Evolutionary conservation across 2,329 filamentous ascomycete genomes (phyloP), one percentile per base, ranked within the genome.

Genomic region (Penicillium sp.): DNA sequence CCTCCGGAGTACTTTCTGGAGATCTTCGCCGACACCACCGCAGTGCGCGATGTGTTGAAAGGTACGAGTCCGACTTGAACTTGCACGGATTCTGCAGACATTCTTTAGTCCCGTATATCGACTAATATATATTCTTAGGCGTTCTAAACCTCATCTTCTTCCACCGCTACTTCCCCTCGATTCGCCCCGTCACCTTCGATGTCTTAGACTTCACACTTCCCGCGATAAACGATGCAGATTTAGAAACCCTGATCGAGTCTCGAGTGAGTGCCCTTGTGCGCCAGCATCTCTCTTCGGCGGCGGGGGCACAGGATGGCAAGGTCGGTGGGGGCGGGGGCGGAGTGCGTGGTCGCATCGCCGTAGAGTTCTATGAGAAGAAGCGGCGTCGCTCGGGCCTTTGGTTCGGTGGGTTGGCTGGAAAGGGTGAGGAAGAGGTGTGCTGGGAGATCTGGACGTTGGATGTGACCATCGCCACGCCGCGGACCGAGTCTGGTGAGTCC

Each of bases 81-180:
- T 9, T 22, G 3, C 35, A 2, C 16, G 10, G 9, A 13, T 38
- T 11, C 9, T 2, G 16, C 30, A 13, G 25, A 38, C 24, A 9
- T 30, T 13, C 28, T 24, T 8, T 38, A 5, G 11, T 44, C n/a
- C 35, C 42, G 55, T 13, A 28, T 41, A 18, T 25, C 30, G 16
- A 48, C 20, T 18, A 22, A n/a, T 8, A 10, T 6, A 22, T 13
- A 5, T 9, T n/a, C 40, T 11, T 20, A 95, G 92, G 89, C 58
- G 89, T 96, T 70, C 82, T 97, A 44, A 92, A 96, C 73, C 95
- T 92, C 45, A 96, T 97, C 72, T 99, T 97, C 84, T 97, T 97
- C 81, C 92, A 96, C 77, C 88, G 94, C 67, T 95, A 92, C 82
- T 96, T 97, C 79, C 90, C 90, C 51, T 86, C 90, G 52, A 82